Conservation (phyloP, 1,284 basidiomycete species). For the Athelia psychrophila region DNA sequence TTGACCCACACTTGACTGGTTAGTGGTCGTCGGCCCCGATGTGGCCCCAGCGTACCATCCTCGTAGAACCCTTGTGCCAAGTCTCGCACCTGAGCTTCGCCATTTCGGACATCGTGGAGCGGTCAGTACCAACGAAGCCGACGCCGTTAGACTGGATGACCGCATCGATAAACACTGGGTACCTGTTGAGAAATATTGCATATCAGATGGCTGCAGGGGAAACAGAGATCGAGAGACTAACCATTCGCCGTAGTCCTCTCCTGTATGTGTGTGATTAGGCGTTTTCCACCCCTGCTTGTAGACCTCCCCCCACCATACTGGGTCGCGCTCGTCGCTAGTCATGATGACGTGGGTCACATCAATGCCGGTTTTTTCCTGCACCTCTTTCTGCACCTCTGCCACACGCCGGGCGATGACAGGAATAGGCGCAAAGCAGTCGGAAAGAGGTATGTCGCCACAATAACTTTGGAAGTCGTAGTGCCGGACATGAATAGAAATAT, state of each 20-base stretch:
- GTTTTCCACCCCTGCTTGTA: conserved; percentile 54
- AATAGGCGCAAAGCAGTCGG: conserved; percentile 62
- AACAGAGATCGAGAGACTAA: conserved; percentile 23
- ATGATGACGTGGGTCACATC: conserved; percentile 58
- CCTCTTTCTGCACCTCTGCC: conserved; percentile 55
- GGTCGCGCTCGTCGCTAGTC: conserved; percentile 68
- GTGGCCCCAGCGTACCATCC: conserved; percentile 54
- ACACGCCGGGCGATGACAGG: conserved; percentile 57
- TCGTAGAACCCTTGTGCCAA: conserved; percentile 55
- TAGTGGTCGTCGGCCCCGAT: conserved; percentile 43
- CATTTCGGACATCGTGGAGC: conserved; percentile 66
- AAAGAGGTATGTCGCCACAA: conserved; percentile 39
- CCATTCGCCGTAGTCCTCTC: conserved; percentile 56
- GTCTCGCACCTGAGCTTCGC: conserved; percentile 60
- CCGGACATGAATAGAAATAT: conserved; percentile 62
- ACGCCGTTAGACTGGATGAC: conserved; percentile 61
- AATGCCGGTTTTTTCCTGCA: conserved; percentile 47
- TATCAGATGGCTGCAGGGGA: neutral
- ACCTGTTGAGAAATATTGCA: conserved; percentile 38
- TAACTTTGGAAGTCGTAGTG: conserved; percentile 58
- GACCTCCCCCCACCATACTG: conserved; percentile 65
- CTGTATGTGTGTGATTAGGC: conserved; percentile 57
- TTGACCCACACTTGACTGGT: no score
- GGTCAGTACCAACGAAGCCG: conserved; percentile 69
- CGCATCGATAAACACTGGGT: conserved; percentile 67